Evolutionary conservation across 495 filamentous ascomycete genomes (phyloP), one percentile per base, ranked within the genome.

Genomic region (Hypomontagnella submonticulosa): DNA sequence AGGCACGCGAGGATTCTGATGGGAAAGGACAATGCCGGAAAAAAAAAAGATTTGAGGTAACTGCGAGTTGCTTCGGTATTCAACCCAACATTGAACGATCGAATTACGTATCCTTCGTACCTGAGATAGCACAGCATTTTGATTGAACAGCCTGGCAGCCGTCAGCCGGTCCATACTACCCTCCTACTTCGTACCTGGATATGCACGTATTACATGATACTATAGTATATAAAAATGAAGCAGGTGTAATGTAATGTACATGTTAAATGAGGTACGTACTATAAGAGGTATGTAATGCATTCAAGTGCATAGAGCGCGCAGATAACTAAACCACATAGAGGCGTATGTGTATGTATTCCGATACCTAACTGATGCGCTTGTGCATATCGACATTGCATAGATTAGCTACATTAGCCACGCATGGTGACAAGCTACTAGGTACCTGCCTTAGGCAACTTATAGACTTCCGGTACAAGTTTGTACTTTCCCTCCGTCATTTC

Each of bases 161-260:
- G 58, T 62, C 58, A 67, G 64, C 64, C 53, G 57, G 57, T 15
- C 52, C 58, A 58, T 61, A 30, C 53, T 48, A 67, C 58, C 62
- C 62, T 67, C 33, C 33, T 41, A 42, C 44, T 51, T 54, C 47
- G 57, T 67, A 52, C 64, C 64, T 67, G 46, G 61, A 66, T 66
- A 62, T 67, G 64, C 64, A 62, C 63, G 50, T 66, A 67, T 56
- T 33, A 42, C 30, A 59, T 51, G 18, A 30, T 60, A 27, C n/a
- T n/a, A n/a, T n/a, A 10, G 41, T 34, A 16, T 33, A 33, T 40
- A 13, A 33, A 50, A 10, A 46, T 37, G 57, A 43, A 11, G 46
- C 46, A 67, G 50, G 40, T 66, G 46, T 57, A 40, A 56, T 42
- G 27, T 20, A 1, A 50, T 50, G 44, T 51, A 44, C 30, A 40